These are phyloP conservation scores for Chloris gayana DNA, from an alignment of 176 grass and related monocot genomes.

Conservation along the genomic window DNA sequence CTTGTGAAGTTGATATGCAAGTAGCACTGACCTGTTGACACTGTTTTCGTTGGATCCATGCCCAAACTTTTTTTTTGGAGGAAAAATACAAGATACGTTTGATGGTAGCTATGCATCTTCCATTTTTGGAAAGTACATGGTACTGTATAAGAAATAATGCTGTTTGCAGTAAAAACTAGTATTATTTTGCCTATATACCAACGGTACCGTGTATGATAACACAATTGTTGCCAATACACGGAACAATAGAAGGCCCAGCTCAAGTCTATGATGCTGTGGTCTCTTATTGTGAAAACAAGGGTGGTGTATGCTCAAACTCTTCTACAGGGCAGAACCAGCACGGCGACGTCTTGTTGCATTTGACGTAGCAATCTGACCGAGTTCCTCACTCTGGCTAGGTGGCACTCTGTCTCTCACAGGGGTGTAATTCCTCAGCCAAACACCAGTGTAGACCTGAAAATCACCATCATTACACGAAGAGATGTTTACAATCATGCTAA, in stretches of 20 bases:
- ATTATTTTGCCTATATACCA: not conserved
- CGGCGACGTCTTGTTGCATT: slow-evolving; percentile 84
- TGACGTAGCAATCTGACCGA: slow-evolving; percentile 74
- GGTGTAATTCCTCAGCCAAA: slow-evolving; percentile 80
- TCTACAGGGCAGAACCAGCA: slow-evolving; percentile 70
- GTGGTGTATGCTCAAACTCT: not conserved
- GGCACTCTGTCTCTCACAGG: slow-evolving; percentile 57
- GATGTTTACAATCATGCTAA: not conserved
- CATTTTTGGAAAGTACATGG: too few relatives aligned
- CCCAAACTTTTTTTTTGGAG: too few relatives aligned
- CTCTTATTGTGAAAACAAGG: slow-evolving; percentile 28
- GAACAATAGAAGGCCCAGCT: not conserved
- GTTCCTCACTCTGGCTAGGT: slow-evolving; percentile 57
- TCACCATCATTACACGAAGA: not conserved
- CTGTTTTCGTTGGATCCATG: too few relatives aligned
- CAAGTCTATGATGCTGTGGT: not conserved
- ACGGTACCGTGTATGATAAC: too few relatives aligned
- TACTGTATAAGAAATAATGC: too few relatives aligned
- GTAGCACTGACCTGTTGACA: too few relatives aligned
- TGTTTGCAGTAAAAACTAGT: not conserved
- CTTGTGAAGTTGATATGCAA: too few relatives aligned
- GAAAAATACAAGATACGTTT: too few relatives aligned
- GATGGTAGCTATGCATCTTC: too few relatives aligned
- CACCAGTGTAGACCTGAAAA: slow-evolving; percentile 73
- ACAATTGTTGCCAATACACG: too few relatives aligned